Base-by-base conservation (phyloP, 1,139 yeast species). In the Blastobotrys ciferrii region DNA sequence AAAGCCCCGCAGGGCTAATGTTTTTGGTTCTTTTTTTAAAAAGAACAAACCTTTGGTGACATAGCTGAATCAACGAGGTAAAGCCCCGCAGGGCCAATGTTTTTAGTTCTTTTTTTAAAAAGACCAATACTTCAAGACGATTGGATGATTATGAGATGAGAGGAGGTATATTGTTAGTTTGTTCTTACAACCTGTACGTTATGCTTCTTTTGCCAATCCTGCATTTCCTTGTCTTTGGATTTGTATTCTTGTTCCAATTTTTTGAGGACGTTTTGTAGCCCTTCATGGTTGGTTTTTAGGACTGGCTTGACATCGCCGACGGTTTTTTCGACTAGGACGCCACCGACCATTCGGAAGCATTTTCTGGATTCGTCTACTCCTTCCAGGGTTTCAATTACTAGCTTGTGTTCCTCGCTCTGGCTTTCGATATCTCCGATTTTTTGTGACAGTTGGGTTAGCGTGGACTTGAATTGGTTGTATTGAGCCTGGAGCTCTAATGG, bases 321-420 rank as follows among this genome's bases (percentile, higher is more conserved):
- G 4, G 81, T 76, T 57, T 87, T 84, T 62, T 91, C 95, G 20
- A 91, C 87, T 43, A 94, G 74, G 1, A 92, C 96, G 3, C 96
- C 95, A 13, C 97, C 97, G 37, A 92, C 78, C 96, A 92, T 88
- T 63, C 95, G 81, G 70, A 82, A 91, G 62, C 98, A 89, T 61
- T 83, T 84, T 52, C 98, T 78, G 40, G 75, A 80, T 2, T 58
- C 56, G 15, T 78, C 77, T 45, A 78, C 81, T 39, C 66, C 76
- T 53, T 60, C 66, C 62, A 84, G 66, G 0, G 92, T 81, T 12
- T 76, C 75, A 43, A 53, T 43, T 1, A 56, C 67, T 25, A 56
- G 58, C 56, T 58, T 59, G 57, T 73, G 76, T 55, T 73, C 76
- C 40, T 70, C 74, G 23, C 66, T 57, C 43, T 73, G 76, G 33